Conservation (phyloP, 2,329 filamentous ascomycete genomes). For the Cercospora zeae-maydis region DNA sequence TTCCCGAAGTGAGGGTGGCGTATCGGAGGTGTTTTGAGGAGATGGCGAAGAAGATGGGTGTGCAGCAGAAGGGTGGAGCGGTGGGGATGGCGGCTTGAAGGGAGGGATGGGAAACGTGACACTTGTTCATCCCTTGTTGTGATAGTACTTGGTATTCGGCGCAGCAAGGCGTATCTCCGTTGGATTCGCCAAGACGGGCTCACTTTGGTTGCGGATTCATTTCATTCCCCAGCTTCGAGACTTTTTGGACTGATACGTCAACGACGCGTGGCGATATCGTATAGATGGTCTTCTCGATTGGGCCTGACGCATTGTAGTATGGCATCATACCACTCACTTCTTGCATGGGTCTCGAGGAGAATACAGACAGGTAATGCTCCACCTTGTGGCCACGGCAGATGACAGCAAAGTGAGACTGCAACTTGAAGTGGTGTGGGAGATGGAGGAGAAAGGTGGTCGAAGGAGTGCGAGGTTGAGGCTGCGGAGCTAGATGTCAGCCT, state of each 20-base stretch:
- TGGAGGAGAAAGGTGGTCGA: background rate
- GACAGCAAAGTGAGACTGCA: too few species aligned
- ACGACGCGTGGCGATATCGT: too few species aligned
- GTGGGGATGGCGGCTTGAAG: background rate
- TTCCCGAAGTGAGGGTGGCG: conserved; percentile 61
- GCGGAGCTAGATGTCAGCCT: background rate
- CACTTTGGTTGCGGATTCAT: background rate
- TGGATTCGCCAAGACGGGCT: background rate
- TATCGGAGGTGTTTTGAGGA: conserved; percentile 61
- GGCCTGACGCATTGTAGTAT: too few species aligned
- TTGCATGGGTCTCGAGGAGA: too few species aligned
- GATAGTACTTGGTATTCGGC: background rate
- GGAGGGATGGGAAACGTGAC: background rate
- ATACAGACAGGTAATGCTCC: too few species aligned
- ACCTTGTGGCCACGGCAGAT: too few species aligned
- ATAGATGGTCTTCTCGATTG: too few species aligned
- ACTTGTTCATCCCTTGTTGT: background rate
- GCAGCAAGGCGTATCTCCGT: background rate
- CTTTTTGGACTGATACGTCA: too few species aligned
- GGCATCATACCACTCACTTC: too few species aligned
- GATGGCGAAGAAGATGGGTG: conserved; percentile 42
- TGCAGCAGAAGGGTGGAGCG: conserved; percentile 17
- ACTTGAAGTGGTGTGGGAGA: background rate
- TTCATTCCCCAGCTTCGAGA: background rate
- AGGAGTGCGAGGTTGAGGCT: background rate